Evolutionary conservation across 331 rosid species (phyloP), one percentile per base, ranked within the genome.

Genomic region (Malus hybrid): DNA sequence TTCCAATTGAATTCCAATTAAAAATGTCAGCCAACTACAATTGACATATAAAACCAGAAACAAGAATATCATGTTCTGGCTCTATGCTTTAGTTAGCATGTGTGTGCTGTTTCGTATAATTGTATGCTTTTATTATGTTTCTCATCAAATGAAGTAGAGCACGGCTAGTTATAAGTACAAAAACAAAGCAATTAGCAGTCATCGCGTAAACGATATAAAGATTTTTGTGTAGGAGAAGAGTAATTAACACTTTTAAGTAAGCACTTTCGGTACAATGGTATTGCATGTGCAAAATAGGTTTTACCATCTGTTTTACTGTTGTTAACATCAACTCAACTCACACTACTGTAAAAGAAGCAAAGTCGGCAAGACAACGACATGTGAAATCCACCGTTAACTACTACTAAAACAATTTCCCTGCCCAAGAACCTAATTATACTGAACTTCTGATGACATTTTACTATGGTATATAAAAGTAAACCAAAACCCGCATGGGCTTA

Each of bases 1-100:
- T 70, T 73, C 72, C 76, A 90, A 73, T 39, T 14, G 57, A 71
- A 75, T 79, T 79, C 33, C 67, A 79, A 20, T n/a, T 16, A 66
- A 50, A 15, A 71, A 11, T 30, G 53, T 76, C 53, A 74, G 74
- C 39, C 57, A 55, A 14, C 55, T 72, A 79, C 48, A 42, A 24
- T 11, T 11, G 4, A 24, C 10, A 29, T 16, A 20, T 28, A 32
- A 75, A 72, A 62, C 63, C 26, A 64, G 32, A 66, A 57, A 15
- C 42, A 73, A 30, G n/a, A 16, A 42, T 42, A 42, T 42, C 48
- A 10, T 42, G 14, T 42, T 42, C 48, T 10, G 48, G 48, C 48
- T 42, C 14, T 42, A 42, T 42, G 15, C 68, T 9, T 13, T 62
- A 62, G 19, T 16, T 62, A 8, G n/a, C 36, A 62, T 62, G 16